Conservation (phyloP, 805 yeast genomes). For the Lipomyces lipofer region DNA sequence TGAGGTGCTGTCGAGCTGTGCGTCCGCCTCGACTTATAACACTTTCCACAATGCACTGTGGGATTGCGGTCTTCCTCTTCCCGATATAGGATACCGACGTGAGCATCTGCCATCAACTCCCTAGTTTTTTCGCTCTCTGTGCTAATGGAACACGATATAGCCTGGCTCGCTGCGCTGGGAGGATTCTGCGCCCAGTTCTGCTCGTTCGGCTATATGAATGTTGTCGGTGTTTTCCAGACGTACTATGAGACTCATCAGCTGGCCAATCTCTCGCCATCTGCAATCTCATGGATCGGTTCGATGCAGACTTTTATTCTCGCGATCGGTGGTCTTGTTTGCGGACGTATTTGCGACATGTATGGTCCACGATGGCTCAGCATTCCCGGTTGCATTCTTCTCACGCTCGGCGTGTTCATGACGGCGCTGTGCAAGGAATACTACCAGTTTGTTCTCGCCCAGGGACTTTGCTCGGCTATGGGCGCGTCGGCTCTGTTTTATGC, state of each 20-base stretch:
- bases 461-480: conserved; percentile 52
- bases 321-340: conserved; percentile 35
- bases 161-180: conserved; percentile 57
- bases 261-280: conserved; percentile 33
- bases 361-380: conserved; percentile 33
- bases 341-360: conserved; percentile 38
- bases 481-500: conserved; percentile 48
- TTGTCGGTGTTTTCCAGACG: conserved; percentile 37
- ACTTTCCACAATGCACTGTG: no score
- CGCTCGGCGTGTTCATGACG: conserved; percentile 39
- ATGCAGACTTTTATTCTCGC: conserved; percentile 38
- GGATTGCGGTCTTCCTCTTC: no score
- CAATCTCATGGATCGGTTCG: conserved; percentile 42
- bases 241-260: conserved; percentile 36
- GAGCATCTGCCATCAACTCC: no score
- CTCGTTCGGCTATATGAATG: conserved; percentile 54
- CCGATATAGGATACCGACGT: conserved; percentile 26
- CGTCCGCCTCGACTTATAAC: conserved; percentile 23
- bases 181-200: conserved; percentile 58
- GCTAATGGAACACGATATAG: conserved; percentile 31
- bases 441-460: conserved; percentile 57
- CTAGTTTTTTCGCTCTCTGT: neutral
- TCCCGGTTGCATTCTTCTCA: conserved; percentile 33
- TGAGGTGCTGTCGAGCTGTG: no score
- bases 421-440: conserved; percentile 46